Evolutionary conservation across 192 early-diverging fungal species (phyloP).

Genomic region (Mortierella claussenii): DNA sequence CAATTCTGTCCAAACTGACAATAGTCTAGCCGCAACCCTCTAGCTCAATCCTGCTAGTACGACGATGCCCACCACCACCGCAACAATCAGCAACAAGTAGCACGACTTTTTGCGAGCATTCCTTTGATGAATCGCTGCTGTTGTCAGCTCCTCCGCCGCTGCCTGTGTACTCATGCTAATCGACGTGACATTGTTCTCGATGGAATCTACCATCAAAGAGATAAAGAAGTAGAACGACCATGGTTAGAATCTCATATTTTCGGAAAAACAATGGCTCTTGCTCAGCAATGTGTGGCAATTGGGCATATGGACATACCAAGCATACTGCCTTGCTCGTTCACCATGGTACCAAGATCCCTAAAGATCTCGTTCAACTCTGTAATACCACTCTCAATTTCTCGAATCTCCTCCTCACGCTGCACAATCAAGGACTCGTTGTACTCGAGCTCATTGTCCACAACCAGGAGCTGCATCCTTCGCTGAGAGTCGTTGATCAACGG

Average conservation of each 20-base stretch:
- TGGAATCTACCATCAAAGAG: constrained; percentile 80
- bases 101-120: constrained; percentile 84
- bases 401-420: constrained; percentile 93
- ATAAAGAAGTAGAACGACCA: too few species aligned
- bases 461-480: constrained; percentile 71
- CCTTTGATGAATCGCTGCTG: constrained; percentile 84
- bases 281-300: too few species aligned
- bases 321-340: constrained; percentile 96
- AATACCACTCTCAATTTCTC: constrained; percentile 93
- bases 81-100: constrained; percentile 82
- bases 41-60: constrained; percentile 44
- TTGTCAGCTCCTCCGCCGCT: constrained; percentile 83
- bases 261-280: too few species aligned
- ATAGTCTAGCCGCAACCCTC: too few species aligned
- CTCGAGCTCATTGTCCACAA: constrained; percentile 91
- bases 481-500: constrained; percentile 70
- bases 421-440: constrained; percentile 94
- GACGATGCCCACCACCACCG: constrained; percentile 65
- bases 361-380: constrained; percentile 98
- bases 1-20: too few species aligned
- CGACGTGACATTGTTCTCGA: constrained; percentile 92
- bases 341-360: constrained; percentile 93
- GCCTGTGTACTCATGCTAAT: constrained; percentile 80
- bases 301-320: constrained; percentile 68
- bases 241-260: too few species aligned